Evolutionary conservation across 75 land plant genomes (phyloP).

Genomic region (Selaginella moellendorffii): DNA sequence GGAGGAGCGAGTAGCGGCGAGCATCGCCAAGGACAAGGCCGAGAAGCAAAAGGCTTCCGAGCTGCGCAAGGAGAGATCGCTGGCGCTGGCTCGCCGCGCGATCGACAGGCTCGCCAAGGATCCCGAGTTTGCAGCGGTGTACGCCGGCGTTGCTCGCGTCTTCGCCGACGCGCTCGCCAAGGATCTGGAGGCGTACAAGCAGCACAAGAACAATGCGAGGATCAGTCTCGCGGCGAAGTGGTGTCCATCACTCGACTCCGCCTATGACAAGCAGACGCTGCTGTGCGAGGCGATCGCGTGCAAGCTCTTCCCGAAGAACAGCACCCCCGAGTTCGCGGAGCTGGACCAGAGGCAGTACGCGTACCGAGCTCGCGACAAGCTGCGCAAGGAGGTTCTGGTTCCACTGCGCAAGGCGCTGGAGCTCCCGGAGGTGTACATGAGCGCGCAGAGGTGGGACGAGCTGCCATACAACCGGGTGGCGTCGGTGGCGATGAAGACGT

Average conservation of each 20-base stretch:
- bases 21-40: conserved; percentile 7
- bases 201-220: conserved; percentile 6
- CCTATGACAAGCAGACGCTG: conserved; percentile 33
- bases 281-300: conserved; percentile 43
- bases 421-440: conserved; percentile 53
- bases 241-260: conserved; percentile 49
- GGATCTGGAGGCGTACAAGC: conserved; percentile 20
- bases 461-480: conserved; percentile 52
- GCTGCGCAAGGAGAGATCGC: conserved; percentile 23
- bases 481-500: conserved; percentile 59
- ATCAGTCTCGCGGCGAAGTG: conserved; percentile 54
- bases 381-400: conserved; percentile 44
- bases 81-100: conserved; percentile 21
- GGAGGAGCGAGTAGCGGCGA: no score
- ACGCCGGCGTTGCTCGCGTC: conserved; percentile 31
- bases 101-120: conserved; percentile 23
- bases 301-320: conserved; percentile 28
- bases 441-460: conserved; percentile 32
- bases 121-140: conserved; percentile 23
- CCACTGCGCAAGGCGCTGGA: conserved; percentile 37
- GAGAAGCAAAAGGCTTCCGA: conserved; percentile 21
- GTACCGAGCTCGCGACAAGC: conserved; percentile 33
- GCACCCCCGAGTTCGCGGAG: conserved; percentile 26
- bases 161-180: conserved; percentile 33
- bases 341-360: conserved; percentile 32